These are phyloP conservation scores for Trematosphaeria pertusa DNA, from an alignment of 2,329 filamentous ascomycete genomes.

Conservation along the genomic window DNA sequence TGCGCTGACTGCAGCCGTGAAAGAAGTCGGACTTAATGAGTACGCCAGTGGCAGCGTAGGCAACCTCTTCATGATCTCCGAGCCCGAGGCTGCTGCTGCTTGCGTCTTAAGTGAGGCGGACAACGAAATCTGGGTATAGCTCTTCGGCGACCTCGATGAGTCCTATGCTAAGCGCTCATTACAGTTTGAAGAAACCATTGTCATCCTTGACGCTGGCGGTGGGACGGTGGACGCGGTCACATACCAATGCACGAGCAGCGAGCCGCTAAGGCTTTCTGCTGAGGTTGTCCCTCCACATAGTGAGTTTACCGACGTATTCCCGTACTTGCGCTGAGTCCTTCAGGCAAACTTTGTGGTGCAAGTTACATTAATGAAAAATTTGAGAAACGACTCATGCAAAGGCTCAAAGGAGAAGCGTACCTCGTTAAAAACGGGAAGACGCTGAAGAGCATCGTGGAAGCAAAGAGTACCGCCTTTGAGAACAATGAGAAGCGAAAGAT, in stretches of 20 bases:
- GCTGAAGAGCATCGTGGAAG: constrained; percentile 18
- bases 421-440: constrained; percentile 19
- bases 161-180: not conserved
- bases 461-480: constrained; percentile 11
- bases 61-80: constrained; percentile 27
- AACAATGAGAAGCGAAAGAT: constrained; percentile 14
- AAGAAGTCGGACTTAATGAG: constrained; percentile 13
- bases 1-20: constrained; percentile 19
- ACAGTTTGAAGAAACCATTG: constrained; percentile 16
- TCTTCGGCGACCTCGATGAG: not conserved
- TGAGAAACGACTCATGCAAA: constrained; percentile 18
- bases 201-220: constrained; percentile 27
- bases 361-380: constrained; percentile 42
- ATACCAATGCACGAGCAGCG: constrained; percentile 12
- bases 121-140: constrained; percentile 19
- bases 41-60: constrained; percentile 6
- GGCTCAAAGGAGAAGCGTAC: constrained; percentile 28
- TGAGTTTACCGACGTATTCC: constrained; percentile 6
- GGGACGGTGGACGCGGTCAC: constrained; percentile 27
- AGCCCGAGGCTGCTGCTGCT: constrained; percentile 29
- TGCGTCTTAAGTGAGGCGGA: constrained; percentile 21
- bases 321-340: not conserved
- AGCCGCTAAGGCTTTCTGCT: constrained; percentile 13
- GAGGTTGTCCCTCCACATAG: constrained; percentile 22
- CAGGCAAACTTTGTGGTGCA: constrained; percentile 38